These are phyloP conservation scores for Boletus edulis DNA, from an alignment of 768 basidiomycete species.

Conservation along the genomic window DNA sequence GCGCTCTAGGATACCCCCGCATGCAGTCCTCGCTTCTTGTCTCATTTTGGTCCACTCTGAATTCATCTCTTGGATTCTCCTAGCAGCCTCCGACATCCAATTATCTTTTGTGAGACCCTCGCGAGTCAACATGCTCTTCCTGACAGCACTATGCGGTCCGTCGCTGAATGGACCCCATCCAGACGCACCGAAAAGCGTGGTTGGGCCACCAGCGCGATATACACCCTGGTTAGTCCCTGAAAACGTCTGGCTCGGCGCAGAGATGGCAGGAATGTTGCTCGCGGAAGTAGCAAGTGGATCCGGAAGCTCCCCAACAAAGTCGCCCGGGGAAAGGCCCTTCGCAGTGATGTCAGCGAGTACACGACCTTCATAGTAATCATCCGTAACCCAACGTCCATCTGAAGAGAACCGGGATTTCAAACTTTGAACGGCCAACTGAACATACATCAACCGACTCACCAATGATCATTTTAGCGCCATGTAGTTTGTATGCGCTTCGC, in stretches of 20 bases:
- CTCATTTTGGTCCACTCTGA: slow-evolving; percentile 62
- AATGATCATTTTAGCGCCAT: slow-evolving; percentile 87
- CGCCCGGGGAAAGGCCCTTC: slow-evolving; percentile 81
- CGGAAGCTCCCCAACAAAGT: slow-evolving; percentile 78
- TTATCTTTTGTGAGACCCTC: slow-evolving; percentile 85
- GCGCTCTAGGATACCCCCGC: slow-evolving; percentile 46
- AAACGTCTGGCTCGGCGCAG: slow-evolving; percentile 25
- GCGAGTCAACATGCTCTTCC: slow-evolving; percentile 74
- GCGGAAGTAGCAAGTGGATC: slow-evolving; percentile 60
- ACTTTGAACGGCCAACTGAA: not conserved
- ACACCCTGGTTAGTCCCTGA: slow-evolving; percentile 60
- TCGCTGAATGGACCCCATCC: slow-evolving; percentile 90
- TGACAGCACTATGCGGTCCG: slow-evolving; percentile 79
- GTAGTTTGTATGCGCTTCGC: slow-evolving; percentile 89
- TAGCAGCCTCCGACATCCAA: slow-evolving; percentile 86
- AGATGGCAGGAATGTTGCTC: slow-evolving; percentile 40
- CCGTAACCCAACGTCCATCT: slow-evolving; percentile 92
- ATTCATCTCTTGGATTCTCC: slow-evolving; percentile 60
- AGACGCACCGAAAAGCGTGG: slow-evolving; percentile 82
- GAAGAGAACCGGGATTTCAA: not conserved
- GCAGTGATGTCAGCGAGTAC: slow-evolving; percentile 71
- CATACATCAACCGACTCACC: slow-evolving; percentile 45
- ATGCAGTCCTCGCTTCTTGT: slow-evolving; percentile 49
- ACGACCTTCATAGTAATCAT: slow-evolving; percentile 95
- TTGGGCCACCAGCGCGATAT: slow-evolving; percentile 89